Percentiles rank a stretch among this genome's conserved stretches.
Conservation (phyloP, 1,284 basidiomycete species). For the Kwoniella shivajii region DNA sequence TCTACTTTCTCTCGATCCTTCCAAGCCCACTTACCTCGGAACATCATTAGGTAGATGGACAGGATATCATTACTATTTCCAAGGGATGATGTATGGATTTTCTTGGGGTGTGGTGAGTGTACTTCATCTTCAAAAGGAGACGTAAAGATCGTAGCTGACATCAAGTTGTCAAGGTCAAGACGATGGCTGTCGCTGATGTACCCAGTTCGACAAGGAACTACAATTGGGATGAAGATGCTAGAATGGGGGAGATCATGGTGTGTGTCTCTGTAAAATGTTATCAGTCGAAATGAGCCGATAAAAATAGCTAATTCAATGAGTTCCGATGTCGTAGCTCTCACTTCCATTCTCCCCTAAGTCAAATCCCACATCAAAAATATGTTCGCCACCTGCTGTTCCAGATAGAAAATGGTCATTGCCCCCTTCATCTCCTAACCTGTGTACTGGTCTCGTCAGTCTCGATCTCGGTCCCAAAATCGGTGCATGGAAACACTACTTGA, state of each 20-base stretch:
- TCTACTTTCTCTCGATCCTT: constrained; percentile 20
- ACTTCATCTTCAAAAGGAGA: no score
- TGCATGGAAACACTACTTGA: neutral
- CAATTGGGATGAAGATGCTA: constrained; percentile 28
- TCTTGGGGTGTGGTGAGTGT: constrained; percentile 27
- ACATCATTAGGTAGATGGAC: constrained; percentile 19
- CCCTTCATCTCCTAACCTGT: constrained; percentile 7
- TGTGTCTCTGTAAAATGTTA: neutral
- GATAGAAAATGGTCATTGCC: constrained; percentile 7
- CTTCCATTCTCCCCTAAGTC: neutral
- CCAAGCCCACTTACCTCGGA: constrained; percentile 27
- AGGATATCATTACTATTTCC: constrained; percentile 25
- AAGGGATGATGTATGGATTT: constrained; percentile 31
- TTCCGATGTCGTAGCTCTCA: no score
- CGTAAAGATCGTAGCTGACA: no score
- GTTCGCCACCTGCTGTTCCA: neutral
- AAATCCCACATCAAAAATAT: neutral
- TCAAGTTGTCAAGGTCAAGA: constrained; percentile 29
- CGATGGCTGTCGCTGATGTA: constrained; percentile 23
- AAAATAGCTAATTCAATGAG: no score
- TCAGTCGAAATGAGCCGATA: neutral
- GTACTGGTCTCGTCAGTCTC: constrained; percentile 5
- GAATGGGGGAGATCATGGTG: constrained; percentile 30
- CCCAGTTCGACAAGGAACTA: constrained; percentile 2
- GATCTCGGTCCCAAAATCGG: neutral